phyloP scores from a whole-genome alignment of 2,329 filamentous ascomycete genomes.

The Chrysosporium queenslandicum region DNA sequence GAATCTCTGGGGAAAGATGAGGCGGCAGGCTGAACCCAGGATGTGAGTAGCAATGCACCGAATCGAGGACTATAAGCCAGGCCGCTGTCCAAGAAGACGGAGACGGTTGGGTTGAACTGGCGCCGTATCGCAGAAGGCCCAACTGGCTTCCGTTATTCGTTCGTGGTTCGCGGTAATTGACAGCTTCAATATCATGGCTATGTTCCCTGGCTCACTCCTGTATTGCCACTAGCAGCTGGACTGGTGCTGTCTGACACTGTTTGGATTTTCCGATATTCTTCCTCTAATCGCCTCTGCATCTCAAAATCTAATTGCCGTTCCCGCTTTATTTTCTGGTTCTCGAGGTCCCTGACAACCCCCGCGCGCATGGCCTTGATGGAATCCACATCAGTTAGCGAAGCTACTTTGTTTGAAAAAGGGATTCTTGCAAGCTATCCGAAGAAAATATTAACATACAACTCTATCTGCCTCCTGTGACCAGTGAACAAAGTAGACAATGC shows the following conservation, averaged over 20 bases:
- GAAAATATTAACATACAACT: conserved; percentile 52
- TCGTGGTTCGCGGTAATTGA: neutral
- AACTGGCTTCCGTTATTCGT: neutral
- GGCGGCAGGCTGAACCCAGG: neutral
- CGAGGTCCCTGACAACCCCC: conserved; percentile 87
- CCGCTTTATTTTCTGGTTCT: conserved; percentile 79
- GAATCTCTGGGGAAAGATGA: neutral
- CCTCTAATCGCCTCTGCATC: conserved; percentile 72
- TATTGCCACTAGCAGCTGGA: conserved; percentile 12
- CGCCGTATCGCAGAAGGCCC: neutral
- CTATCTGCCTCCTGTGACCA: conserved; percentile 77
- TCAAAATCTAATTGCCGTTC: conserved; percentile 94
- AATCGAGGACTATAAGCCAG: neutral
- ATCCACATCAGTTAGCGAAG: conserved; percentile 14
- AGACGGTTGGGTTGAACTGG: neutral
- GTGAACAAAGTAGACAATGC: conserved; percentile 78
- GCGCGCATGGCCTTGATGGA: conserved; percentile 70
- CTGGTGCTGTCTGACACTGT: conserved; percentile 50
- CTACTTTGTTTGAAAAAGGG: neutral
- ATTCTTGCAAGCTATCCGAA: neutral
- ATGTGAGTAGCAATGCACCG: neutral
- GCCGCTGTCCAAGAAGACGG: neutral
- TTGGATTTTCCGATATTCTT: conserved; percentile 84
- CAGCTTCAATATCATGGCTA: conserved; percentile 13
- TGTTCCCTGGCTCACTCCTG: conserved; percentile 20